Evolutionary conservation across 306 rosid species (phyloP), one percentile per base, ranked within the genome.

Genomic region (Vigna unguiculata): DNA sequence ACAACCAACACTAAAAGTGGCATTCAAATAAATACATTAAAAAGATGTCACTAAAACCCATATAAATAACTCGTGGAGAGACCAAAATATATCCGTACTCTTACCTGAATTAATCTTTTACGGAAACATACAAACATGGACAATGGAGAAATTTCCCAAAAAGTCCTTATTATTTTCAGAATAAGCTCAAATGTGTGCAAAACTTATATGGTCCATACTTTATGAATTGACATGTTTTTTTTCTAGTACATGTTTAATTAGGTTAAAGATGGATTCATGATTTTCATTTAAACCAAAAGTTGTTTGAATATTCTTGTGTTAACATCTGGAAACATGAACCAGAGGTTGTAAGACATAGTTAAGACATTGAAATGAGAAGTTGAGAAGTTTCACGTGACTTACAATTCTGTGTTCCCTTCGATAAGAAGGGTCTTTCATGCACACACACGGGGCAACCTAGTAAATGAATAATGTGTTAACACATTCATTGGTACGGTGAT

Each of bases 171-270:
- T 60, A 59, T 30, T 60, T 15, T 16, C 75, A 45, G 48, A 69
- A 20, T 75, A 46, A 55, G 52, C 55, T 47, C 17, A 54, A 6
- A 16, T 14, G 71, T 63, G 12, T 19, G 41, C 21, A 76, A 76
- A 76, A 60, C n/a, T 58, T 3, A 28, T 28, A 61, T 16, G 6
- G 12, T 47, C 32, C 7, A 34, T 34, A 25, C 30, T 3, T 28
- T 28, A 28, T 28, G 4, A 28, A 28, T 28, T 28, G 36, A 5
- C 36, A 34, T 34, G 38, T 6, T 6, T 7, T 6, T 6, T 7
- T 34, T 34, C 7, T 32, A 34, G 40, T 34, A 7, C 40, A 34
- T 6, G 8, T 34, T 34, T 34, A 34, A 34, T 6, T 34, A 34
- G 36, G 2, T 34, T 34, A 34, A 34, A 7, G 40, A 34, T 32